A percentile compares a stretch with the other conserved stretches of the same genome.
Conservation (phyloP, 2,329 filamentous ascomycete genomes). For the Colletotrichum noveboracense region DNA sequence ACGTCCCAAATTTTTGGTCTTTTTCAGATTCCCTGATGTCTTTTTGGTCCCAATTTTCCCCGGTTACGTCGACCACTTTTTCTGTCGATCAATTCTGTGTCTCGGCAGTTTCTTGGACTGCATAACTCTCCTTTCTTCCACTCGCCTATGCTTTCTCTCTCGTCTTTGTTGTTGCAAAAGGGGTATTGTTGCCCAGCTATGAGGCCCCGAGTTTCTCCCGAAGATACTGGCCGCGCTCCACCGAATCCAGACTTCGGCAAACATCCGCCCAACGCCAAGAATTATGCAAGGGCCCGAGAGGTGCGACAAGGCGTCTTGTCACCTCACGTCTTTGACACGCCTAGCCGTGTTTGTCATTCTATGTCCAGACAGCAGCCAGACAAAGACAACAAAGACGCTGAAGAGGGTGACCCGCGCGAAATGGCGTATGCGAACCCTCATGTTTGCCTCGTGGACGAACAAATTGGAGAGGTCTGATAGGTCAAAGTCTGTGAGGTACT, state of each 20-base stretch:
- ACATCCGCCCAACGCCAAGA: slow-evolving; percentile 5
- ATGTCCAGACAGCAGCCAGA: slow-evolving; percentile 48
- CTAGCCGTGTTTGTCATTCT: slow-evolving; percentile 28
- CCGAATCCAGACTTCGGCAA: background rate
- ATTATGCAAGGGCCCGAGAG: background rate
- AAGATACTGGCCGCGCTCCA: background rate
- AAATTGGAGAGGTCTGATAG: slow-evolving; percentile 41
- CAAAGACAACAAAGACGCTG: slow-evolving; percentile 42
- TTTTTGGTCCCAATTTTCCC: background rate
- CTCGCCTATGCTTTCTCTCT: background rate
- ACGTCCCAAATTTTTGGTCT: background rate
- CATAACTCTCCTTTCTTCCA: slow-evolving; percentile 1
- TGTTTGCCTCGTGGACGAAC: slow-evolving; percentile 30
- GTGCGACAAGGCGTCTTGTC: background rate
- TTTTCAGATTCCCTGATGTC: background rate
- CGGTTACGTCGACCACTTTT: background rate
- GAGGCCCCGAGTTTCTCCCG: background rate
- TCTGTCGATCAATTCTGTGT: background rate
- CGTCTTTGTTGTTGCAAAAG: background rate
- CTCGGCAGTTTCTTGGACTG: background rate
- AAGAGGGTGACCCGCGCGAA: slow-evolving; percentile 51
- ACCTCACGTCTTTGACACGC: slow-evolving; percentile 14
- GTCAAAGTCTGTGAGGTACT: slow-evolving; percentile 61
- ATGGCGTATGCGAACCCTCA: slow-evolving; percentile 33
- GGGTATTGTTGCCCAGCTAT: background rate